Evolutionary conservation across 345 rosid species (phyloP).

Genomic region (Heritiera fomes): DNA sequence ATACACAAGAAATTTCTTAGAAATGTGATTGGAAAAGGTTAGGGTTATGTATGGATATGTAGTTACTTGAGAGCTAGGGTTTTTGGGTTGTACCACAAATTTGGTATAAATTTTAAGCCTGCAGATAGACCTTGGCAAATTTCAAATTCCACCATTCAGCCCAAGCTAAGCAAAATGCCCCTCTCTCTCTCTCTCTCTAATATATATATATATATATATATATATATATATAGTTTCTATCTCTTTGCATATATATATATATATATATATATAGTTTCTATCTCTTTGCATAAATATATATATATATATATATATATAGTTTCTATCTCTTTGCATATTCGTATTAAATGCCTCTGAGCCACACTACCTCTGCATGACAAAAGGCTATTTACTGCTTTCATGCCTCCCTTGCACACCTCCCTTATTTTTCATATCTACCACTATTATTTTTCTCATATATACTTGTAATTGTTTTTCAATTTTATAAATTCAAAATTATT

Average conservation of each 20-base stretch:
- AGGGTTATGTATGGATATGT: not conserved
- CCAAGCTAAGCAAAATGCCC: not conserved
- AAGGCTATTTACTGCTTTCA: constrained; percentile 40
- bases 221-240: too few species aligned
- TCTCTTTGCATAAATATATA: not conserved
- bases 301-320: too few species aligned
- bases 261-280: too few species aligned
- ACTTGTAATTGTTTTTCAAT: not conserved
- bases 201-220: too few species aligned
- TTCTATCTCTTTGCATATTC: not conserved
- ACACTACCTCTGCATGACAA: constrained; percentile 33
- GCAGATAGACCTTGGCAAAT: not conserved
- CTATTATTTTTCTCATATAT: not conserved
- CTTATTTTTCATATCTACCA: not conserved
- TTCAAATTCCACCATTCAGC: not conserved
- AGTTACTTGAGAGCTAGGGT: constrained; percentile 10
- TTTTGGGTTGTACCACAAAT: not conserved
- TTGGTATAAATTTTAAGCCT: not conserved
- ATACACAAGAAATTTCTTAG: not conserved
- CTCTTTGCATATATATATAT: constrained; percentile 1
- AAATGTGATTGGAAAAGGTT: not conserved
- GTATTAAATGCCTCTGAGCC: constrained; percentile 36
- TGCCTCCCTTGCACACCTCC: constrained; percentile 36
- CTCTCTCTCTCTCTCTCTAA: not conserved
- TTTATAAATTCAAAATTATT: too few species aligned